Evolutionary conservation across 78 protist genomes (phyloP), one percentile per base, ranked within the genome.

Genomic region (Dictyostelium intermedium): DNA sequence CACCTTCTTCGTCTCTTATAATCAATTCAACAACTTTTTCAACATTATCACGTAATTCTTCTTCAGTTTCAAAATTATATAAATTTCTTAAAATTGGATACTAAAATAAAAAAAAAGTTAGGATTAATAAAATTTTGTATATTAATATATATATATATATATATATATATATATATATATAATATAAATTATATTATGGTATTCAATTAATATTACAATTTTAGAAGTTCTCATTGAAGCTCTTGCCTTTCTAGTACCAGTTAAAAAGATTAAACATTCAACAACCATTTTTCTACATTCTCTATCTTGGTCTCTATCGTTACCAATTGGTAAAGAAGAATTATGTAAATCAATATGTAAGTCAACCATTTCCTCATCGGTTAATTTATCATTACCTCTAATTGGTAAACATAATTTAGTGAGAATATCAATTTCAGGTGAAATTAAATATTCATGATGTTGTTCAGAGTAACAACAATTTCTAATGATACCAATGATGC

Each of bases 1-100:
- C 87, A 11, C 34, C 94, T 43, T 80, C 94, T 80, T 89, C 94
- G 30, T 89, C 94, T 89, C 94, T 89, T 10, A 89, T 41, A 73
- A 89, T 30, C 13, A 89, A 25, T 23, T 89, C 94, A 13, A 89
- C 87, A 8, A 89, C 82, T 50, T 89, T 89, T 47, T 89, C 94
- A 35, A 89, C 56, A 47, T 63, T 69, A 18, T 89, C 94, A n/a
- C 78, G 69, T 45, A 89, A 45, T 6, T 41, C 79, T 70, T 89
- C 94, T 45, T 89, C 94, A 73, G 41, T 80, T 47, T 89, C 94
- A n/a, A 18, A 23, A 13, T 37, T 25, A 69, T 47, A 74, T 34
- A 63, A 89, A 69, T 89, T 80, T 80, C 94, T 89, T 39, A 89
- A 43, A 60, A 89, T 63, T 80, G 94, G 94, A 69, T 89, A 89